Base-by-base conservation (phyloP, 371 early-diverging fungal genomes). In the Lichtheimia corymbifera region DNA sequence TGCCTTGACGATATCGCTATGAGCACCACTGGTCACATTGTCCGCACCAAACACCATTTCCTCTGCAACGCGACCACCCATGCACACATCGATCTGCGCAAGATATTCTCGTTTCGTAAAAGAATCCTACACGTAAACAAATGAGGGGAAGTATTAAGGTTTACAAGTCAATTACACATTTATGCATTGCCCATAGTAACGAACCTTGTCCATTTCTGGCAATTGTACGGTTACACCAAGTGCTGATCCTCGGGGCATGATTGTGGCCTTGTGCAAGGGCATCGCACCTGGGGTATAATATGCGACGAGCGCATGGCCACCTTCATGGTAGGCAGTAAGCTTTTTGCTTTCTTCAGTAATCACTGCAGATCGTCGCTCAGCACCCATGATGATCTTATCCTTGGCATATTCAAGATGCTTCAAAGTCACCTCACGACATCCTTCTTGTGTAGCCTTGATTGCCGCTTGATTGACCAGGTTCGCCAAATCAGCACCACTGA, bases 211-310 rank as follows among this genome's bases (percentile, higher is more conserved):
- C 78, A 86, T 89, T 64, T 97, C 97, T 0, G 99, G 99, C 55
- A 99, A 70, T 73, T 96, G 97, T 9, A 97, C 92, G 0, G 94
- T 93, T 70, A 97, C 88, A 20, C 98, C 98, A 45, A 97, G 74
- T 6, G 94, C 91, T 22, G 83, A 80, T 5, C 98, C 98, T 30
- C 99, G 90, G 9, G 99, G 99, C 81, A 98, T 97, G 45, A 98
- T 94, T 3, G 98, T 98, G 3, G 97, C 98, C 71, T 99, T 99
- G 79, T 98, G 97, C 58, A 99, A 71, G n/a, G 97, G 96, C 85
- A 92, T 87, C 7, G 99, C 96, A 5, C 96, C 96, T 6, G 88
- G 86, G n/a, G 97, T 97, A 77, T 91, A 94, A 63, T 94, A 84
- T 4, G 98, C 98, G 4, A 95, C 96, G 40, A 99, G 78, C 0